Percentiles rank a stretch among this genome's conserved stretches.
These are phyloP conservation scores for Penicillium mononematosum DNA, from an alignment of 495 filamentous ascomycete genomes.

Conservation along the genomic window DNA sequence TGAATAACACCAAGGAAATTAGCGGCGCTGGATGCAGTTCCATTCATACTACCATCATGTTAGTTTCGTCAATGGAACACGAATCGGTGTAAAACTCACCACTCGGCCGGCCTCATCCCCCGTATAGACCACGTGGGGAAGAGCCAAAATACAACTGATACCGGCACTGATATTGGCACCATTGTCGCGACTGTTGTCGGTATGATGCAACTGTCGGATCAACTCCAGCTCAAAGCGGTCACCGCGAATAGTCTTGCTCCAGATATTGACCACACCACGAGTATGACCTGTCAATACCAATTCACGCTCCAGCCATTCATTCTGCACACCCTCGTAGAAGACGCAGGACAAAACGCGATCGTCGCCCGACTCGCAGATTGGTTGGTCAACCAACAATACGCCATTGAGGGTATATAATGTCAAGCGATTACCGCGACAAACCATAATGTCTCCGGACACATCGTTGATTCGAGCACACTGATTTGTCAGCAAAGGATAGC, in stretches of 20 bases:
- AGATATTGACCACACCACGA: conserved; percentile 78
- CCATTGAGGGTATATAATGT: conserved; percentile 90
- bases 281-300: conserved; percentile 87
- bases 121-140: conserved; percentile 82
- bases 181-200: conserved; percentile 67
- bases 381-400: conserved; percentile 72
- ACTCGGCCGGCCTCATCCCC: conserved; percentile 89
- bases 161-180: conserved; percentile 76
- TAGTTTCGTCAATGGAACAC: conserved; percentile 10
- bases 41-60: conserved; percentile 70
- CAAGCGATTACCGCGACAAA: conserved; percentile 72
- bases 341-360: conserved; percentile 77
- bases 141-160: conserved; percentile 83
- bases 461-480: conserved; percentile 85
- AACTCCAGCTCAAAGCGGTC: conserved; percentile 59
- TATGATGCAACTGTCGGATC: conserved; percentile 79
- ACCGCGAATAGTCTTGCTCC: conserved; percentile 52
- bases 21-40: conserved; percentile 71
- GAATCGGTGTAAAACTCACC: conserved; percentile 42
- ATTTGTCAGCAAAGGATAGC: conserved; percentile 26
- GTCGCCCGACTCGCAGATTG: conserved; percentile 68
- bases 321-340: conserved; percentile 89
- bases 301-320: conserved; percentile 88
- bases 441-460: conserved; percentile 79
- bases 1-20: conserved; percentile 7